Conservation (phyloP, 2,329 filamentous ascomycete species). For the Westerdykella aurantiaca region DNA sequence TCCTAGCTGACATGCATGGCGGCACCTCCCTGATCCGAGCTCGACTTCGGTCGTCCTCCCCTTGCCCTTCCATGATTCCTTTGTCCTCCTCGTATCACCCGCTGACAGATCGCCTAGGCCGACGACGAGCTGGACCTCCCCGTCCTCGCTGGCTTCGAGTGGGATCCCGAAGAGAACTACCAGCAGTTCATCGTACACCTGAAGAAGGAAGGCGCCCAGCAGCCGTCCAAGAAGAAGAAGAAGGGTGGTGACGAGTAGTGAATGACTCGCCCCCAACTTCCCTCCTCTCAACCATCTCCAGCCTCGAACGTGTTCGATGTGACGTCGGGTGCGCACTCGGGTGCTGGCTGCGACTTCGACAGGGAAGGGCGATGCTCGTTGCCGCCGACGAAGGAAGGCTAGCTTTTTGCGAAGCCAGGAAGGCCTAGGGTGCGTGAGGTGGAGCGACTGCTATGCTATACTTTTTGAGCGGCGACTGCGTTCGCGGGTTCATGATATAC, state of each 20-base stretch:
- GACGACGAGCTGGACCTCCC: constrained; percentile 87
- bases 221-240: constrained; percentile 34
- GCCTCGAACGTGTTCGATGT: constrained; percentile 7
- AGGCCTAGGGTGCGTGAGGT: constrained; percentile 8
- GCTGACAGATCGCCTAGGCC: constrained; percentile 48
- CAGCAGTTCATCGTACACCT: constrained; percentile 82
- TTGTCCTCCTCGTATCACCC: no score
- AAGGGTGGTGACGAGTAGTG: constrained; percentile 34
- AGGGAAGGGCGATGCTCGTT: constrained; percentile 32
- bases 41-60: background rate
- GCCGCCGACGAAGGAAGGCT: constrained; percentile 12
- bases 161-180: constrained; percentile 90
- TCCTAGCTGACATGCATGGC: background rate
- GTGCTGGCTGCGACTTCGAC: constrained; percentile 23
- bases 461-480: constrained; percentile 10
- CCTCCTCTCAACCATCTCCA: constrained; percentile 15
- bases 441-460: constrained; percentile 10
- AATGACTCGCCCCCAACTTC: constrained; percentile 36
- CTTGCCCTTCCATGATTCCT: no score
- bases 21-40: background rate
- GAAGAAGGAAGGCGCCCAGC: constrained; percentile 57
- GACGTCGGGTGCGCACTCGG: constrained; percentile 18
- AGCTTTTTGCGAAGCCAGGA: constrained; percentile 10
- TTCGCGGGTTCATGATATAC: constrained; percentile 8
- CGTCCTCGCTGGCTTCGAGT: constrained; percentile 91